Percentiles rank a stretch among this genome's conserved stretches.
These are phyloP conservation scores for Eimeria mitis DNA, from an alignment of 169 alveolate genomes.

Conservation along the genomic window DNA sequence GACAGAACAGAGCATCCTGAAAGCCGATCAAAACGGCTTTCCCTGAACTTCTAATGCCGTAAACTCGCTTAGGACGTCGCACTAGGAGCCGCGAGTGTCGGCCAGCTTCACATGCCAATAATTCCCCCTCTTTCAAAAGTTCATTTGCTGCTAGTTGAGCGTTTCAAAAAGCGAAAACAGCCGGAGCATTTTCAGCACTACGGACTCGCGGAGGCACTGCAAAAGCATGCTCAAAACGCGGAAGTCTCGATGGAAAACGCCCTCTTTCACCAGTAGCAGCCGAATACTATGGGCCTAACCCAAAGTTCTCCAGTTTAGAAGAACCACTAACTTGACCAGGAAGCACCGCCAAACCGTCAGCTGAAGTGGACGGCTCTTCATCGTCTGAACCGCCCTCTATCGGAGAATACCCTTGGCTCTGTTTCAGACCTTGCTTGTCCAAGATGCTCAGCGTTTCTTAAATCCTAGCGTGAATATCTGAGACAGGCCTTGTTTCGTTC, in stretches of 20 bases:
- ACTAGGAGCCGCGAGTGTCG: not conserved
- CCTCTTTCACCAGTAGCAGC: not conserved
- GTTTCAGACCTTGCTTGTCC: not conserved
- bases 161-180: not conserved
- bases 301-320: not conserved
- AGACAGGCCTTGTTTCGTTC: not conserved
- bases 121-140: not conserved
- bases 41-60: not conserved
- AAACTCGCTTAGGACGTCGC: not conserved
- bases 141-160: not conserved
- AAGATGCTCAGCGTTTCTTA: not conserved
- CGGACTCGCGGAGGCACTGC: not conserved
- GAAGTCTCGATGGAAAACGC: not conserved
- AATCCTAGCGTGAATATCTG: not conserved
- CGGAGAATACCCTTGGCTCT: not conserved
- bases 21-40: not conserved
- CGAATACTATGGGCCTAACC: not conserved
- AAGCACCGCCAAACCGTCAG: not conserved
- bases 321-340: not conserved
- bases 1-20: not conserved
- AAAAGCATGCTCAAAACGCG: not conserved
- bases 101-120: not conserved
- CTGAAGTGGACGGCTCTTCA: not conserved
- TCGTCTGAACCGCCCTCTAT: not conserved
- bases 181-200: not conserved